phyloP scores from a whole-genome alignment of 768 basidiomycete genomes.

The Rossbeevera mucosa region DNA sequence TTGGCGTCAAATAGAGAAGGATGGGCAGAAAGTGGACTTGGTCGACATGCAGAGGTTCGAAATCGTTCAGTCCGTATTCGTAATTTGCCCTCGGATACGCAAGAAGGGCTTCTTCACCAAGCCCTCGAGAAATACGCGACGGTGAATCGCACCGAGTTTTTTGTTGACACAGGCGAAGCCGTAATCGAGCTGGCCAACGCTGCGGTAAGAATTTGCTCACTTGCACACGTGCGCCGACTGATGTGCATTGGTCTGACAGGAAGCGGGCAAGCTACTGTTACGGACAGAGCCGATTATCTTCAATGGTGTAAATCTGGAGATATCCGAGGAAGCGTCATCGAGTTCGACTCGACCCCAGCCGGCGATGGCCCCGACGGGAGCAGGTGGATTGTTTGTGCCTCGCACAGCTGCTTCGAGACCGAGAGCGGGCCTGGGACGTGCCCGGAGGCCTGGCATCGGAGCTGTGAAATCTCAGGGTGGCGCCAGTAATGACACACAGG shows the following conservation, averaged over 20 bases:
- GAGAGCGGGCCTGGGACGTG: constrained; percentile 65
- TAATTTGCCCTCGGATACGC: constrained; percentile 69
- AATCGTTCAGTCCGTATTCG: constrained; percentile 73
- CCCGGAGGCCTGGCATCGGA: constrained; percentile 37
- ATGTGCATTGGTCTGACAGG: constrained; percentile 41
- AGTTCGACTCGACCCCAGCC: constrained; percentile 27
- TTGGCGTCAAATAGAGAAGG: constrained; percentile 30
- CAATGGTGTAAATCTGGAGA: constrained; percentile 52
- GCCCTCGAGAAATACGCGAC: constrained; percentile 69
- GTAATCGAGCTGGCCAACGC: constrained; percentile 61
- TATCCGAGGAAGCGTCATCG: constrained; percentile 51
- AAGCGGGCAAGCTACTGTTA: constrained; percentile 76
- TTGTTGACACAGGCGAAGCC: constrained; percentile 56
- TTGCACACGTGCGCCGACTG: neutral
- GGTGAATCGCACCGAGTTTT: constrained; percentile 73
- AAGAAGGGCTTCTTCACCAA: constrained; percentile 93
- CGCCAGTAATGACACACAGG: constrained; percentile 6
- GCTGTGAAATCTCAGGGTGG: constrained; percentile 13
- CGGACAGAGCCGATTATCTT: constrained; percentile 68
- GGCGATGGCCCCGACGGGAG: constrained; percentile 34
- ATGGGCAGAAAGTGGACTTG: constrained; percentile 53
- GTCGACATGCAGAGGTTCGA: constrained; percentile 50
- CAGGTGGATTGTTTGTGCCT: constrained; percentile 61
- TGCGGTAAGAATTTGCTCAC: constrained; percentile 43
- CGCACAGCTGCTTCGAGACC: constrained; percentile 61